Conservation (phyloP, 2,329 filamentous ascomycete genomes). For the Colletotrichum plurivorum region DNA sequence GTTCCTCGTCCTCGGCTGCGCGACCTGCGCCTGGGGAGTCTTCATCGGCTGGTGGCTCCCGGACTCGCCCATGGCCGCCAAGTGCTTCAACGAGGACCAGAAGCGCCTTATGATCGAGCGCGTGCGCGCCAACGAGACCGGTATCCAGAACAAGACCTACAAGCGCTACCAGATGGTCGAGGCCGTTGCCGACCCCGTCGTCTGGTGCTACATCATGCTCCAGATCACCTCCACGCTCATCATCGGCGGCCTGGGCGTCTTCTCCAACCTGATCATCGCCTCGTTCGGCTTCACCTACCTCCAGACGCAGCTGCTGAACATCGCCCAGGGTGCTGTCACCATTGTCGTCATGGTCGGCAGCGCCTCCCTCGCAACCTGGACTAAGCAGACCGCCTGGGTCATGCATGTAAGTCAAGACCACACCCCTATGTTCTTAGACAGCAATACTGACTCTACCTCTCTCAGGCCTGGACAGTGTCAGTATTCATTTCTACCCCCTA, state of each 20-base stretch:
- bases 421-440: conserved; percentile 68
- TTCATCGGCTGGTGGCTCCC: conserved; percentile 71
- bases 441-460: conserved; percentile 65
- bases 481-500: not conserved
- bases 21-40: conserved; percentile 71
- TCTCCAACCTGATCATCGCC: conserved; percentile 74
- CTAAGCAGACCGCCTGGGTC: conserved; percentile 65
- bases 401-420: conserved; percentile 19
- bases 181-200: conserved; percentile 62
- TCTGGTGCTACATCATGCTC: conserved; percentile 73
- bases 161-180: conserved; percentile 76
- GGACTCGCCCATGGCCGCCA: conserved; percentile 70
- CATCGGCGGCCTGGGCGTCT: conserved; percentile 73
- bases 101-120: conserved; percentile 78
- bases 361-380: conserved; percentile 69
- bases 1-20: conserved; percentile 73
- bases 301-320: conserved; percentile 64
- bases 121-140: conserved; percentile 81
- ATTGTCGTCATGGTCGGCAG: conserved; percentile 28
- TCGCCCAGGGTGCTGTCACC: conserved; percentile 65
- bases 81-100: conserved; percentile 73
- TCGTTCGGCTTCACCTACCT: conserved; percentile 73
- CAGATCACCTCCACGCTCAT: conserved; percentile 74
- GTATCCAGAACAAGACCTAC: conserved; percentile 79
- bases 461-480: conserved; percentile 44